Percentiles rank a stretch among this genome's conserved stretches.
Evolutionary conservation across 805 yeast species (phyloP).

Genomic region (Metschnikowia koreensis): DNA sequence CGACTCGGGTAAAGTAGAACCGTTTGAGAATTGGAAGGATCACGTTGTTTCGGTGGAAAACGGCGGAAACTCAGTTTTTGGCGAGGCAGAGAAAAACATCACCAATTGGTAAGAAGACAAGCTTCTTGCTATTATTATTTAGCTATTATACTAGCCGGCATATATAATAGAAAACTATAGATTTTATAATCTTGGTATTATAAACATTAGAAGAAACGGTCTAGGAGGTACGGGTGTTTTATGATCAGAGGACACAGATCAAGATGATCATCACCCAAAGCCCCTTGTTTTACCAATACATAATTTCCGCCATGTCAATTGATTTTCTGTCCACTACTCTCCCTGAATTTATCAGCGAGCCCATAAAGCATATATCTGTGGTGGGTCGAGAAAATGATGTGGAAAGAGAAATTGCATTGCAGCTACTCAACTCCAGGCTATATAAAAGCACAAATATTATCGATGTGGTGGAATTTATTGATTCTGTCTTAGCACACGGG

Average conservation of each 20-base stretch:
- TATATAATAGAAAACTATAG: too few species aligned
- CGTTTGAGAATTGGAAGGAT: slow-evolving; percentile 41
- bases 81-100: slow-evolving; percentile 87
- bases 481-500: neutral
- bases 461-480: slow-evolving; percentile 3
- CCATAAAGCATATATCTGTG: slow-evolving; percentile 10
- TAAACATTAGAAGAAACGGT: too few species aligned
- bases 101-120: slow-evolving; percentile 77
- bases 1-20: slow-evolving; percentile 41
- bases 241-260: neutral
- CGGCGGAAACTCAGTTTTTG: slow-evolving; percentile 69
- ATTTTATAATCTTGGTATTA: too few species aligned
- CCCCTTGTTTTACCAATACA: neutral
- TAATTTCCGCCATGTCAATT: neutral
- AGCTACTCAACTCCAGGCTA: neutral
- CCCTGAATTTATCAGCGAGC: slow-evolving; percentile 11
- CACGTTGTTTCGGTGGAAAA: slow-evolving; percentile 37
- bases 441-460: slow-evolving; percentile 1
- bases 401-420: neutral
- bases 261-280: slow-evolving; percentile 2
- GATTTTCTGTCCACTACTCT: neutral
- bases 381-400: neutral
- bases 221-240: slow-evolving; percentile 1
- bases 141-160: too few species aligned
- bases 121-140: too few species aligned